A percentile compares a stretch with the other conserved stretches of the same genome.
Evolutionary conservation across 1,284 basidiomycete species (phyloP).

Genomic region (Caloboletus firmus): DNA sequence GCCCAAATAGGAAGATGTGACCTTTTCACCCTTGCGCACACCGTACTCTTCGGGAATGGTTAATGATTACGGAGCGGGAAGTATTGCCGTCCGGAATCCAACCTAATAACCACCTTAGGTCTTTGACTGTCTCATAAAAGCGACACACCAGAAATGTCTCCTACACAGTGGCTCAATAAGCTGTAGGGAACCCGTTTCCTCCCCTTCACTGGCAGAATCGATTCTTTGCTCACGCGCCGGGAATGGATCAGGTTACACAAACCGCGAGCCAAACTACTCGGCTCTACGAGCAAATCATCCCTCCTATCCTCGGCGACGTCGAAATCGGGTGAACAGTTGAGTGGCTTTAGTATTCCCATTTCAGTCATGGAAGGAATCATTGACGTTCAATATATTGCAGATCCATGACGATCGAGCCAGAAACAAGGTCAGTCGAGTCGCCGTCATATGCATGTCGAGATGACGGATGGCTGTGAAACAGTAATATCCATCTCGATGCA

Average conservation of each 20-base stretch:
- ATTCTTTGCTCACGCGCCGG: not conserved
- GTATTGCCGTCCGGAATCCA: too few species aligned
- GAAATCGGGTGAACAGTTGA: slow-evolving; percentile 10
- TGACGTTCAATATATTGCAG: slow-evolving; percentile 1
- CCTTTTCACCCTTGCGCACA: too few species aligned
- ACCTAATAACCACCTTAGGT: not conserved
- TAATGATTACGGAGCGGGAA: too few species aligned
- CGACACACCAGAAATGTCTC: not conserved
- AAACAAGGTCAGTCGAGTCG: not conserved
- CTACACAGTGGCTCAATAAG: slow-evolving; percentile 8
- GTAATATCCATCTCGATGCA: not conserved
- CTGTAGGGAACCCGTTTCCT: slow-evolving; percentile 3
- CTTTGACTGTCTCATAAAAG: not conserved
- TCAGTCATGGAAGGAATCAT: not conserved
- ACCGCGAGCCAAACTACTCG: not conserved
- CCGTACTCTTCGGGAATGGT: too few species aligned
- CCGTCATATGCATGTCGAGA: too few species aligned
- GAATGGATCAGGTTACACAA: not conserved
- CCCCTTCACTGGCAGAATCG: not conserved
- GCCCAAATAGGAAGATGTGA: too few species aligned
- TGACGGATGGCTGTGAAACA: not conserved
- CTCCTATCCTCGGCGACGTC: not conserved
- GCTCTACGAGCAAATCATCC: slow-evolving; percentile 1
- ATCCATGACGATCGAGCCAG: not conserved
- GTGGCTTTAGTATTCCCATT: not conserved